Conservation (phyloP, 805 yeast species). For the Ogataea populi-albae region DNA sequence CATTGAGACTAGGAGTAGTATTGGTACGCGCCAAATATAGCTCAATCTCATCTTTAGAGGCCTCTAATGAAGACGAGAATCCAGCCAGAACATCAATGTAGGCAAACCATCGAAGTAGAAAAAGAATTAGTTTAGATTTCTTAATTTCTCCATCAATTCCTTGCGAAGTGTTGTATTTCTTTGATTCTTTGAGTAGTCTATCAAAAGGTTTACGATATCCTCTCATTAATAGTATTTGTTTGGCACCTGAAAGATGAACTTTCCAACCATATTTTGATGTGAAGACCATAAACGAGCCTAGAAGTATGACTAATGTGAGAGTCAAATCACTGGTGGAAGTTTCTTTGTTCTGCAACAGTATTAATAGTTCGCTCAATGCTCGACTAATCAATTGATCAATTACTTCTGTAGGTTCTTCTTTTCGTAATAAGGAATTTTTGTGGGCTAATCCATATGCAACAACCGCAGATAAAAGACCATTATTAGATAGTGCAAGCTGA, state of each 20-base stretch:
- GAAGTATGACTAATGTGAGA: slow-evolving; percentile 55
- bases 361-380: slow-evolving; percentile 55
- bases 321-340: slow-evolving; percentile 66
- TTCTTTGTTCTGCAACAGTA: slow-evolving; percentile 45
- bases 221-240: slow-evolving; percentile 57
- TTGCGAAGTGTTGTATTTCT: slow-evolving; percentile 8
- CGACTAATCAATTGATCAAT: slow-evolving; percentile 53
- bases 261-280: slow-evolving; percentile 53
- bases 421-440: slow-evolving; percentile 23
- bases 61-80: slow-evolving; percentile 49
- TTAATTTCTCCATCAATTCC: slow-evolving; percentile 26
- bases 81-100: slow-evolving; percentile 65
- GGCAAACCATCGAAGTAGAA: slow-evolving; percentile 65
- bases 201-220: slow-evolving; percentile 38
- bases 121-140: slow-evolving; percentile 44
- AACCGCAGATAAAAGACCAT: slow-evolving; percentile 54
- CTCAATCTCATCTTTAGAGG: slow-evolving; percentile 25
- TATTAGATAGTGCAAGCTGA: slow-evolving; percentile 59
- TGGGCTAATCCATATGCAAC: slow-evolving; percentile 51
- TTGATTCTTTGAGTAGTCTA: slow-evolving; percentile 22
- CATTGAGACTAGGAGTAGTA: neutral
- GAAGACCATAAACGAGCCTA: slow-evolving; percentile 54
- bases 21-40: slow-evolving; percentile 9
- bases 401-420: slow-evolving; percentile 37
- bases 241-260: slow-evolving; percentile 65